These are phyloP conservation scores for Malus hybrid DNA, from an alignment of 331 rosid species.

Conservation along the genomic window DNA sequence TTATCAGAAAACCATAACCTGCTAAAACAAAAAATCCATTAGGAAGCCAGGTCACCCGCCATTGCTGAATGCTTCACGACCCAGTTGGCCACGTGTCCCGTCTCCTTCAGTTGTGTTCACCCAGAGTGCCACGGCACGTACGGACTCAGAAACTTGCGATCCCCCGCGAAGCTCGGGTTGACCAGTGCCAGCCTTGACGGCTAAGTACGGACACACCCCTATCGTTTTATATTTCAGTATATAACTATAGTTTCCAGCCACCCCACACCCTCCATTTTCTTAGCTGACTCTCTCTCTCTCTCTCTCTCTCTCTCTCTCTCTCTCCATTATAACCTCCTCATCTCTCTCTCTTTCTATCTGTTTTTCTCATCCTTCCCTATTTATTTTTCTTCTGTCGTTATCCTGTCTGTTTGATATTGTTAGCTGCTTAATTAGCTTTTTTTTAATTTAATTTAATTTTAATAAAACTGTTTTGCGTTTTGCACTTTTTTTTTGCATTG, in stretches of 20 bases:
- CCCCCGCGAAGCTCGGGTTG: conserved; percentile 47
- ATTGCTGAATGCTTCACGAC: neutral
- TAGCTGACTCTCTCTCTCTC: conserved; percentile 25
- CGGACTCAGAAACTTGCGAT: conserved; percentile 19
- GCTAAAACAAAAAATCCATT: neutral
- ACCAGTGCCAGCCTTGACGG: conserved; percentile 39
- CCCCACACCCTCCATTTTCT: conserved; percentile 51
- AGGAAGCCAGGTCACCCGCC: neutral
- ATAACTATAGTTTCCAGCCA: conserved; percentile 29
- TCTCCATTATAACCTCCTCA: neutral
- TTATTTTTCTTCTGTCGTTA: neutral
- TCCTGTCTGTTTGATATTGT: neutral
- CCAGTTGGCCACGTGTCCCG: conserved; percentile 7
- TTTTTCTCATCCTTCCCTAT: conserved; percentile 4
- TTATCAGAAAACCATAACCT: neutral
- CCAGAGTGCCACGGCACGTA: conserved; percentile 8
- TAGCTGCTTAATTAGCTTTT: neutral
- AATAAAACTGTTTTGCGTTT: neutral
- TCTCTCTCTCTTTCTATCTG: conserved; percentile 17
- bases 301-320: conserved; percentile 5
- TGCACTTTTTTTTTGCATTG: conserved; percentile 1
- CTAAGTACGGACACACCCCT: conserved; percentile 21
- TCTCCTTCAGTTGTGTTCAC: neutral
- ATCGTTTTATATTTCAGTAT: conserved; percentile 23
- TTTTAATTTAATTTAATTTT: too few species aligned